Percentiles rank a stretch among this genome's conserved stretches.
Evolutionary conservation across 352 stramenopile genomes (phyloP).

Genomic region (Pythium aristosporum): DNA sequence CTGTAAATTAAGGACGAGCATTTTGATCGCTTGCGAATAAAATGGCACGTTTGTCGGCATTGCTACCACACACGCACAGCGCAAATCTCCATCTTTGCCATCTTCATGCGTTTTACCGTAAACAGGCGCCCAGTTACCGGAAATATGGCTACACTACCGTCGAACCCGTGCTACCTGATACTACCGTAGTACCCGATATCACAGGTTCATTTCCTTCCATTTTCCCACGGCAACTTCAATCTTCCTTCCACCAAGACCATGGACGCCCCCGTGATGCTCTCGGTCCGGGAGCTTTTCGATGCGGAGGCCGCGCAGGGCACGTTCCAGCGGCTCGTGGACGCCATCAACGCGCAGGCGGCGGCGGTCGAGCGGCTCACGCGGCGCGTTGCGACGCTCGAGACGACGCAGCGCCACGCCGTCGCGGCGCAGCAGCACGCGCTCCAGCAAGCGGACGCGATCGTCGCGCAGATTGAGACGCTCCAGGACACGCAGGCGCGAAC

Average conservation of each 20-base stretch:
- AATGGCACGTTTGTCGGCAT: conserved; percentile 66
- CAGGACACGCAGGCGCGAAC: not conserved
- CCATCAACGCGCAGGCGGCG: conserved; percentile 56
- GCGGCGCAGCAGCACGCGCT: conserved; percentile 28
- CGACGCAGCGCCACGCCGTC: conserved; percentile 29
- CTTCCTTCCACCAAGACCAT: not conserved
- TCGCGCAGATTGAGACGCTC: conserved; percentile 19
- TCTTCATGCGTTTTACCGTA: not conserved
- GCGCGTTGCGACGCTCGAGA: conserved; percentile 33
- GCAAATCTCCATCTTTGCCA: not conserved
- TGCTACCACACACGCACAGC: conserved; percentile 25
- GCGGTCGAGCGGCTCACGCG: conserved; percentile 36
- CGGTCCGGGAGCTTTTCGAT: conserved; percentile 55
- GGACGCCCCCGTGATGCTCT: conserved; percentile 3
- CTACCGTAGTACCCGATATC: no score
- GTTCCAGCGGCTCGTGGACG: conserved; percentile 57
- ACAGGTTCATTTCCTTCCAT: not conserved
- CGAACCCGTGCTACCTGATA: not conserved
- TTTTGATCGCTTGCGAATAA: conserved; percentile 73
- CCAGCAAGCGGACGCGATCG: conserved; percentile 23
- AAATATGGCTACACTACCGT: not conserved
- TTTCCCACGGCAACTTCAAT: conserved; percentile 1
- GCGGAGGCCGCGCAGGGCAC: conserved; percentile 45
- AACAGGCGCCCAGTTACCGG: not conserved
- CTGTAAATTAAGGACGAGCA: conserved; percentile 42